Percentiles rank a stretch among this genome's conserved stretches.
Evolutionary conservation across 345 rosid species (phyloP).

Genomic region (Mercurialis annua): DNA sequence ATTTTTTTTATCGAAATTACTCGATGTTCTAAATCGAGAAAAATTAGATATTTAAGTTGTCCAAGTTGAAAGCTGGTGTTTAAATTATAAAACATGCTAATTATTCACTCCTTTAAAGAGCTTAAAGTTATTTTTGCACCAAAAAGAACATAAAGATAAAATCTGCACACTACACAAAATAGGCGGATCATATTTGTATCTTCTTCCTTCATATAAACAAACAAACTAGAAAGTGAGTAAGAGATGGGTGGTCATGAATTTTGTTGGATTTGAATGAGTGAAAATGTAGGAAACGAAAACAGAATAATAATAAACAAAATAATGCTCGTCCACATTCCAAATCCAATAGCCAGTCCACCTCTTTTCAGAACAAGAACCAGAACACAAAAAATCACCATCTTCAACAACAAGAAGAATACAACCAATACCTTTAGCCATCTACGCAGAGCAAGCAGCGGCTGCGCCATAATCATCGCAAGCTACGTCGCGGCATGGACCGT

Average conservation of each 20-base stretch:
- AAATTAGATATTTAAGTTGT: too few relatives aligned
- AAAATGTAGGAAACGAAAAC: neutral
- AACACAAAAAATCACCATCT: neutral
- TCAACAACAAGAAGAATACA: neutral
- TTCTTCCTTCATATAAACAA: too few relatives aligned
- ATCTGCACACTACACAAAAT: too few relatives aligned
- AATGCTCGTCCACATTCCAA: conserved; percentile 19
- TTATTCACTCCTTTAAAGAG: too few relatives aligned
- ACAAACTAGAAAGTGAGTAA: too few relatives aligned
- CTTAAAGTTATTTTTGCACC: too few relatives aligned
- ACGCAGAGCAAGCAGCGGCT: neutral
- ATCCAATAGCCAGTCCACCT: neutral
- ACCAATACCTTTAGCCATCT: neutral
- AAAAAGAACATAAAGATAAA: too few relatives aligned
- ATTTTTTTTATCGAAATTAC: too few relatives aligned
- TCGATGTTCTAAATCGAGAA: too few relatives aligned
- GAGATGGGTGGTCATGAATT: neutral
- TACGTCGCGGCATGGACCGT: conserved; percentile 38
- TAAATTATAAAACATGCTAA: too few relatives aligned
- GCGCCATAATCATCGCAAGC: conserved; percentile 16
- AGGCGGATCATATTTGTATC: too few relatives aligned
- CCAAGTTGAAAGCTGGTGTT: too few relatives aligned
- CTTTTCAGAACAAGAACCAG: neutral
- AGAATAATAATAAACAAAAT: neutral
- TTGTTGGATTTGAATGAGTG: neutral